phyloP scores from a whole-genome alignment of 2,329 filamentous ascomycete species.

The Dichotomopilus funicola region DNA sequence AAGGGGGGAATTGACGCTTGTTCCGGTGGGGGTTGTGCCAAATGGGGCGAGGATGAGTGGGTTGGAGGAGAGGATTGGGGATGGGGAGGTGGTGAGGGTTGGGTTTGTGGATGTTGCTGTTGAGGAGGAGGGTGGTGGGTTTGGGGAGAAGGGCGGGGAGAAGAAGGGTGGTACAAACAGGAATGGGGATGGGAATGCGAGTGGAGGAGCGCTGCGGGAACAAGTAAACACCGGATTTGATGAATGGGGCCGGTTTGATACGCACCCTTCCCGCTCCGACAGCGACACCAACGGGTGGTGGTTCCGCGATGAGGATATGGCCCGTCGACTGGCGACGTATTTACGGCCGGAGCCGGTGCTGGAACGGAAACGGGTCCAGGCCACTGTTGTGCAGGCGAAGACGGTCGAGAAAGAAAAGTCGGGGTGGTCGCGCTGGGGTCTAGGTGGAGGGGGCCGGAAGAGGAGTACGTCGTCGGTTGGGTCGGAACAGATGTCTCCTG shows the following conservation, averaged over 20 bases:
- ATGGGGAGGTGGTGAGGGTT: constrained; percentile 30
- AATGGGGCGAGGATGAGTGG: constrained; percentile 33
- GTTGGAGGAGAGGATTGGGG: constrained; percentile 23
- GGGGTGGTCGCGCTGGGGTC: constrained; percentile 20
- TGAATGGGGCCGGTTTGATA: constrained; percentile 39
- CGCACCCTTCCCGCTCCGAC: constrained; percentile 17
- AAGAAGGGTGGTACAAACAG: constrained; percentile 8
- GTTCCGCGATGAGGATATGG: constrained; percentile 44
- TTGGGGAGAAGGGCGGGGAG: constrained; percentile 28
- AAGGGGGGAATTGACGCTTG: constrained; percentile 35
- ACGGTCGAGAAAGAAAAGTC: constrained; percentile 30
- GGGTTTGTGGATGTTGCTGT: constrained; percentile 25
- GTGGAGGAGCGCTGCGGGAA: neutral
- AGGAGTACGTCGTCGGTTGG: neutral
- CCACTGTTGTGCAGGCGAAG: constrained; percentile 28
- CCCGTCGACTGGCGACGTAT: constrained; percentile 38
- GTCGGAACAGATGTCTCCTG: neutral
- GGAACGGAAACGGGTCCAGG: constrained; percentile 28
- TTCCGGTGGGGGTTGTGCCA: constrained; percentile 38
- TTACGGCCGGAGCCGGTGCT: constrained; percentile 34
- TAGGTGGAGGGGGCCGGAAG: constrained; percentile 28
- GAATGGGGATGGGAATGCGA: constrained; percentile 18
- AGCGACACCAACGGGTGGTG: constrained; percentile 29
- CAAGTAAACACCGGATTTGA: constrained; percentile 29
- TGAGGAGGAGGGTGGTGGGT: constrained; percentile 16